Percentiles rank a stretch among this genome's conserved stretches.
phyloP scores from a whole-genome alignment of 1,284 basidiomycete genomes.

The Athelia psychrophila region DNA sequence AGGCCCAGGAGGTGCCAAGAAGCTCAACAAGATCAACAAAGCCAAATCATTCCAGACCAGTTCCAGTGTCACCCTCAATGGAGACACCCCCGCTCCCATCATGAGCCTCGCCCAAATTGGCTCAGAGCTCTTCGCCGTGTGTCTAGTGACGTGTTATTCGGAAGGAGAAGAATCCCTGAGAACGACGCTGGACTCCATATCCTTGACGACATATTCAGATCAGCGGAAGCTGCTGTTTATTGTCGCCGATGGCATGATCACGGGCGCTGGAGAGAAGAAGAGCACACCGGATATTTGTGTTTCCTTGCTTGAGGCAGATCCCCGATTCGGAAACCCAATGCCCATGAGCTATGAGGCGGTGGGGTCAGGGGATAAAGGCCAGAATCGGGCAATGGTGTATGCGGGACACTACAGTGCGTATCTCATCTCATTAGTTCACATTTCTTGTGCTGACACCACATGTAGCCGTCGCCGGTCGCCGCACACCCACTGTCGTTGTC shows the following conservation, averaged over 20 bases:
- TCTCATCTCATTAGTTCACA: constrained; percentile 16
- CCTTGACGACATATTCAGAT: constrained; percentile 89
- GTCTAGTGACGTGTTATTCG: constrained; percentile 96
- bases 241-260: constrained; percentile 99
- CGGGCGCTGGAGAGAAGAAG: constrained; percentile 91
- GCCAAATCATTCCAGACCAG: constrained; percentile 44
- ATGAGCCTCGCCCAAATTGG: constrained; percentile 89
- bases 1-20: constrained; percentile 48
- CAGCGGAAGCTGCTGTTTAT: constrained; percentile 90
- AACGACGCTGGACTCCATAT: constrained; percentile 92
- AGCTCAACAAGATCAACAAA: constrained; percentile 42
- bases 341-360: constrained; percentile 96
- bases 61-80: constrained; percentile 51
- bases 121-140: constrained; percentile 91
- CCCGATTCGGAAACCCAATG: constrained; percentile 92
- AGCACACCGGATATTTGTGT: constrained; percentile 98
- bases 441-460: constrained; percentile 2
- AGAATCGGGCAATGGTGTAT: constrained; percentile 98
- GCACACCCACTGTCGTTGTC: constrained; percentile 93
- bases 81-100: constrained; percentile 51
- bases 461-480: constrained; percentile 75
- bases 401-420: constrained; percentile 94
- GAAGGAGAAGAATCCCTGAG: constrained; percentile 93
- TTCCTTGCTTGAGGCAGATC: constrained; percentile 87
- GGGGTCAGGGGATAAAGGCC: constrained; percentile 83